phyloP scores from a whole-genome alignment of 2,329 filamentous ascomycete species.

The Aureobasidium musti region DNA sequence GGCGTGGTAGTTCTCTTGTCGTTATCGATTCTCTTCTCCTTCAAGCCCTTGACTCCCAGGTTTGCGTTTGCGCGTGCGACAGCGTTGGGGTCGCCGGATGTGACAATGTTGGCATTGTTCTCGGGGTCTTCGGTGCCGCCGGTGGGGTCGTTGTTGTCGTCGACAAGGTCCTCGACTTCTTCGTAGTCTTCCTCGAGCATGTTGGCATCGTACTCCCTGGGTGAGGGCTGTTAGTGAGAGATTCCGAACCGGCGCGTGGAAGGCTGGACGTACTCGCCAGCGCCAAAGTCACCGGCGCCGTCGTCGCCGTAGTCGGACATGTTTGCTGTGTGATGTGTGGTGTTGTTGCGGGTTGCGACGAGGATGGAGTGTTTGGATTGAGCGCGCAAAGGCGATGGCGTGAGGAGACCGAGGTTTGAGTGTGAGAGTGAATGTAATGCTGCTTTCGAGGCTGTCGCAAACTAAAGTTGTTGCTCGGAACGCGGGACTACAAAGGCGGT shows the following conservation, averaged over 20 bases:
- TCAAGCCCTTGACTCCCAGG: conserved; percentile 56
- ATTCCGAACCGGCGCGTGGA: neutral
- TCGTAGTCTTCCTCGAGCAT: conserved; percentile 52
- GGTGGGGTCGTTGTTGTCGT: conserved; percentile 26
- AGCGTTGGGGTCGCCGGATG: conserved; percentile 56
- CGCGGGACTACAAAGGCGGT: conserved; percentile 16
- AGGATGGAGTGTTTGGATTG: neutral
- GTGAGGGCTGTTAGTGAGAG: neutral
- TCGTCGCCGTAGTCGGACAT: conserved; percentile 41
- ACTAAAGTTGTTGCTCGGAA: conserved; percentile 14
- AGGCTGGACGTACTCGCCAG: conserved; percentile 32
- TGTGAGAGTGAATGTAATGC: neutral
- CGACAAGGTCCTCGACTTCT: conserved; percentile 53
- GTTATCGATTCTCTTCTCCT: conserved; percentile 85
- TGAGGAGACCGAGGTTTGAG: neutral
- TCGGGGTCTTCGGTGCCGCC: conserved; percentile 37
- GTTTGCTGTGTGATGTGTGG: conserved; percentile 14
- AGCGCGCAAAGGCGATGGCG: neutral
- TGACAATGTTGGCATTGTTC: conserved; percentile 47
- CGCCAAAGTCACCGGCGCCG: conserved; percentile 32
- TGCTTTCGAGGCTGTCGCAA: conserved; percentile 12
- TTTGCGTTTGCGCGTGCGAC: conserved; percentile 51
- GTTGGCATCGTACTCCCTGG: conserved; percentile 43
- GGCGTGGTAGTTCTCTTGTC: conserved; percentile 89
- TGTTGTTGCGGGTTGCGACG: neutral